phyloP scores from a whole-genome alignment of 345 rosid species.

The Populus deltoides region DNA sequence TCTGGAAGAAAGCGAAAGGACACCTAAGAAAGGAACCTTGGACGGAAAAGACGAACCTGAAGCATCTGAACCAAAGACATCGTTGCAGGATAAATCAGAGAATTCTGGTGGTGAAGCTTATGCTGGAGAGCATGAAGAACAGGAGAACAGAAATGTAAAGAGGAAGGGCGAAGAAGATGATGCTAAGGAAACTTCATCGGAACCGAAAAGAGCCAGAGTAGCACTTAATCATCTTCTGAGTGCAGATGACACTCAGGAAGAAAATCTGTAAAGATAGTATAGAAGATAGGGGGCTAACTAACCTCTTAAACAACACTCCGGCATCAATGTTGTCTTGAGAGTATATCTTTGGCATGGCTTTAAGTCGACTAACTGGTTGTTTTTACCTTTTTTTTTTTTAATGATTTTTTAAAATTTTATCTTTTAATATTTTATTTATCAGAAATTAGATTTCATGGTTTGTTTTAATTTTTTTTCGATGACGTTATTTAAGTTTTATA shows the following conservation, averaged over 20 bases:
- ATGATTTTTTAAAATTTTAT: too few species aligned
- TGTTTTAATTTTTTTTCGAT: too few species aligned
- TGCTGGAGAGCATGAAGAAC: neutral
- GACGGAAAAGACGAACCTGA: constrained; percentile 32
- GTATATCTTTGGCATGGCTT: too few species aligned
- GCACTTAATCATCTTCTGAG: constrained; percentile 63
- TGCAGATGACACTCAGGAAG: constrained; percentile 47
- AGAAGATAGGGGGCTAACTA: neutral
- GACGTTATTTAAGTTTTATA: too few species aligned
- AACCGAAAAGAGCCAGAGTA: constrained; percentile 58
- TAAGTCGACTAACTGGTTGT: too few species aligned
- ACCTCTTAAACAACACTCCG: neutral
- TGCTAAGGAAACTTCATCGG: constrained; percentile 28
- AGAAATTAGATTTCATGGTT: too few species aligned
- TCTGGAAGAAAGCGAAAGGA: constrained; percentile 55
- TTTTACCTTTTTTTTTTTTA: too few species aligned
- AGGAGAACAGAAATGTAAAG: constrained; percentile 38
- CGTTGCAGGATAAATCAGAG: constrained; percentile 22
- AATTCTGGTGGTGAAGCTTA: constrained; percentile 29
- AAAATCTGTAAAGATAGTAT: neutral
- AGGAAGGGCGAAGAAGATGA: constrained; percentile 45
- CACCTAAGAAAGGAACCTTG: constrained; percentile 31
- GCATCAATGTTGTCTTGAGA: neutral
- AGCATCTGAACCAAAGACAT: constrained; percentile 33
- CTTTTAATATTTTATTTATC: too few species aligned